phyloP scores from a whole-genome alignment of 2,329 filamentous ascomycete genomes.

The Esteya vermicola region DNA sequence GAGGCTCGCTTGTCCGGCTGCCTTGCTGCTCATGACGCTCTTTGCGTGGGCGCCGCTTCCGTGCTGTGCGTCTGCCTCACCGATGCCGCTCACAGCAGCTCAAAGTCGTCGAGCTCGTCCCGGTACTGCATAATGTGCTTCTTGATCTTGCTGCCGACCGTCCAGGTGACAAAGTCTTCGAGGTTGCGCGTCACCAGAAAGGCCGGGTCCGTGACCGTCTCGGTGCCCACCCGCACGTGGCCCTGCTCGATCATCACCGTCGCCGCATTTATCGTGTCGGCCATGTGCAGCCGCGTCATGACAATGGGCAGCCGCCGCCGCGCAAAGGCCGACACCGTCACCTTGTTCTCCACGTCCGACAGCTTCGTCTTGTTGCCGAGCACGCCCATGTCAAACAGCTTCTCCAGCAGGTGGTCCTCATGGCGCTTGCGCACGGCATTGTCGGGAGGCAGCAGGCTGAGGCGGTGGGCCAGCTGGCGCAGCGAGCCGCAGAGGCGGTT shows the following conservation, averaged over 20 bases:
- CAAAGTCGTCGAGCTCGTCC: conserved; percentile 91
- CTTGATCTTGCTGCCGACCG: conserved; percentile 94
- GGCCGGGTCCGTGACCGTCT: conserved; percentile 79
- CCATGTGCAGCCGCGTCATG: conserved; percentile 80
- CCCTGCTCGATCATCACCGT: conserved; percentile 87
- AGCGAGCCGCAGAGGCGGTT: conserved; percentile 65
- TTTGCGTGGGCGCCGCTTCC: too few species aligned
- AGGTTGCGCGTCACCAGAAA: conserved; percentile 79
- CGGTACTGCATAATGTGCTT: conserved; percentile 88
- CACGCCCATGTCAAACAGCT: conserved; percentile 86
- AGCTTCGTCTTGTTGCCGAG: conserved; percentile 63
- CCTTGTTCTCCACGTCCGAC: conserved; percentile 71
- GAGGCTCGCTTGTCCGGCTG: too few species aligned
- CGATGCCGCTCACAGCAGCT: conserved; percentile 49
- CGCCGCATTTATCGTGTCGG: conserved; percentile 73
- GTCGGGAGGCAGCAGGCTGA: conserved; percentile 68
- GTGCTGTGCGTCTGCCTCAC: too few species aligned
- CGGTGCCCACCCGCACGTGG: conserved; percentile 80
- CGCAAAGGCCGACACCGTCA: conserved; percentile 82
- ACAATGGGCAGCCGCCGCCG: conserved; percentile 73
- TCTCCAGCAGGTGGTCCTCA: conserved; percentile 77
- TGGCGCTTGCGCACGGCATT: conserved; percentile 69
- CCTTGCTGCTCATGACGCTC: too few species aligned
- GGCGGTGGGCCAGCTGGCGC: conserved; percentile 76
- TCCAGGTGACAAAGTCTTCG: conserved; percentile 96